Conservation (phyloP, 2,329 filamentous ascomycete species). For the Fusarium lateritium region DNA sequence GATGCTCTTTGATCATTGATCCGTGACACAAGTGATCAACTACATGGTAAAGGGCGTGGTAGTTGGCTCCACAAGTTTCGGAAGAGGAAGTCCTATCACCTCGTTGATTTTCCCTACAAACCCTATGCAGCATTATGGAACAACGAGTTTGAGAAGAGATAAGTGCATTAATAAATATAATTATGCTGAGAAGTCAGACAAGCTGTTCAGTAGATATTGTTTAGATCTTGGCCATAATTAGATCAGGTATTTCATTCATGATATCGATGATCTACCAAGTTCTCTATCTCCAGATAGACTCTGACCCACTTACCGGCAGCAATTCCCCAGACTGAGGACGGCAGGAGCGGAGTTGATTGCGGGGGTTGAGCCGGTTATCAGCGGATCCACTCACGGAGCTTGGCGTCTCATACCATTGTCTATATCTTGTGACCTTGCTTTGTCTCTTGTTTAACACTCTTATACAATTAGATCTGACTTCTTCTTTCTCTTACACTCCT, state of each 20-base stretch:
- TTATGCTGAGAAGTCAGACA: no score
- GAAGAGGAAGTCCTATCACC: conserved; percentile 7
- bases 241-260: background rate
- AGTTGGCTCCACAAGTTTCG: conserved; percentile 12
- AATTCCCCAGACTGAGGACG: conserved; percentile 20
- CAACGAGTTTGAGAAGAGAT: background rate
- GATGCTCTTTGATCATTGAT: background rate
- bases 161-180: background rate
- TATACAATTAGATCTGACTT: background rate
- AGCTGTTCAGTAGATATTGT: no score
- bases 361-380: conserved; percentile 40
- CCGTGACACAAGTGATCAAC: conserved; percentile 5
- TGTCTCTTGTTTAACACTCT: conserved; percentile 7
- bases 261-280: background rate
- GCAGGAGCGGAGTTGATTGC: conserved; percentile 28
- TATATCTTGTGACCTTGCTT: conserved; percentile 16
- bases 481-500: background rate
- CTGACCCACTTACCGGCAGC: conserved; percentile 5
- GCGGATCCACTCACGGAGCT: conserved; percentile 33
- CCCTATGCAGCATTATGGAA: background rate
- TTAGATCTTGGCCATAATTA: no score
- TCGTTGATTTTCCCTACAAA: background rate
- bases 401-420: conserved; percentile 21
- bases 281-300: background rate
- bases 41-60: conserved; percentile 20